phyloP scores from a whole-genome alignment of 331 rosid species.

The Arachis monticola region DNA sequence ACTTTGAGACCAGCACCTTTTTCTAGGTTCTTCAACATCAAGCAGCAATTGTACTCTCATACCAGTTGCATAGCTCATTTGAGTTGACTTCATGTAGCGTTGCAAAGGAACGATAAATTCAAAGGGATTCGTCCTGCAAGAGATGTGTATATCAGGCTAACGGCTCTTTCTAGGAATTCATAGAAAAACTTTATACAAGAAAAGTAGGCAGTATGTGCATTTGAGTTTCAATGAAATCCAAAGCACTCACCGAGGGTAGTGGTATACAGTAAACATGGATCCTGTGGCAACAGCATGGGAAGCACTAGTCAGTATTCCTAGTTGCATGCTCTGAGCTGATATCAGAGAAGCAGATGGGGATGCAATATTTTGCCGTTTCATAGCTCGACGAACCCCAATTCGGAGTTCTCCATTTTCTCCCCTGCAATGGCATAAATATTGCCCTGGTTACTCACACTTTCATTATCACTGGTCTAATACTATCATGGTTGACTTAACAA shows the following conservation, averaged over 20 bases:
- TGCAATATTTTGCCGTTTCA: constrained; percentile 36
- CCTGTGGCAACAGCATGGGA: constrained; percentile 55
- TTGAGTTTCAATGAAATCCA: constrained; percentile 6
- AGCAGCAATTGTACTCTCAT: constrained; percentile 47
- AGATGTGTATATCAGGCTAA: constrained; percentile 4
- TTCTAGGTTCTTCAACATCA: constrained; percentile 51
- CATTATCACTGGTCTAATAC: background rate
- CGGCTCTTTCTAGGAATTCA: constrained; percentile 24
- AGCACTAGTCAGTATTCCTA: constrained; percentile 60
- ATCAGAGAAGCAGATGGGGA: constrained; percentile 47
- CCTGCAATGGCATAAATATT: constrained; percentile 43
- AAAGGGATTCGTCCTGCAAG: constrained; percentile 63
- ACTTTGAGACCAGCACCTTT: constrained; percentile 54
- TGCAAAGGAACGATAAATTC: constrained; percentile 54
- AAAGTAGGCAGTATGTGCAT: background rate
- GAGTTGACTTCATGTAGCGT: constrained; percentile 49
- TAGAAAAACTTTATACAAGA: background rate
- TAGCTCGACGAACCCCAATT: constrained; percentile 59
- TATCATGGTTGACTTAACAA: constrained; percentile 1
- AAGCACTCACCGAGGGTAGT: constrained; percentile 73
- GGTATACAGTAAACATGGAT: constrained; percentile 58
- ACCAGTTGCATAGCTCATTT: constrained; percentile 52
- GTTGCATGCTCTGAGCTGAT: constrained; percentile 64
- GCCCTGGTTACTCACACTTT: constrained; percentile 14
- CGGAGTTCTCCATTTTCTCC: constrained; percentile 62